Evolutionary conservation across 2,329 filamentous ascomycete species (phyloP), one percentile per base, ranked within the genome.

Genomic region (Sphaerostilbella broomeana): DNA sequence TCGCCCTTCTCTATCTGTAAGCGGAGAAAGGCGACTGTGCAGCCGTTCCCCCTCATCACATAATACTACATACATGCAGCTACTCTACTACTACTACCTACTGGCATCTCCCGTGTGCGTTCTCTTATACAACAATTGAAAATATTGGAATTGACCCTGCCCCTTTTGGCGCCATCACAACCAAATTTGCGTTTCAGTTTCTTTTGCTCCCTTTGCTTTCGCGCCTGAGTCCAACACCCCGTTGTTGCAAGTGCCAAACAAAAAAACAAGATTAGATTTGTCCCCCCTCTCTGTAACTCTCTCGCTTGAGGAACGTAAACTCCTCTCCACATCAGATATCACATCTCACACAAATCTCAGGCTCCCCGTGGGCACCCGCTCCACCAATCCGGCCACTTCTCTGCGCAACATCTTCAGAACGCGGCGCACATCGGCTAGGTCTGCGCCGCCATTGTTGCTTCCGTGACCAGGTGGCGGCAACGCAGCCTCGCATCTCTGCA

Each of bases 401-500:
- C 69, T 60, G 48, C 60, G 62, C 33, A 70, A 47, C 18, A 63
- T 59, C 51, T 61, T 65, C 28, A 73, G 54, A 37, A 60, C 55
- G 12, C 67, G 56, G 41, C 65, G 51, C 22, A 73, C 51, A 28
- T 72, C 67, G 13, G 61, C 59, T 17, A 69, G 51, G 36, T 72
- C 69, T 22, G 61, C 53, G 20, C 69, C 70, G 9, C 69, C 69
- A 4, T 61, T 57, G 49, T 72, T 73, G 39, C 49, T 52, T 15
- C 62, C 59, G 45, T 67, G 54, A 18, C 63, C 56, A 11, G 61
- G 47, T 37, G 60, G 59, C 35, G 63, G 60, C 20, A 71, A 51
- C 18, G 65, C 65, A 19, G 59, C 57, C 44, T 76, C 73, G 44
- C 72, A 74, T 35, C 69, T 61, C 30, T 57, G 60, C 28, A 78